Base-by-base conservation (phyloP, 768 basidiomycete genomes). In the Lentinula lateritia region DNA sequence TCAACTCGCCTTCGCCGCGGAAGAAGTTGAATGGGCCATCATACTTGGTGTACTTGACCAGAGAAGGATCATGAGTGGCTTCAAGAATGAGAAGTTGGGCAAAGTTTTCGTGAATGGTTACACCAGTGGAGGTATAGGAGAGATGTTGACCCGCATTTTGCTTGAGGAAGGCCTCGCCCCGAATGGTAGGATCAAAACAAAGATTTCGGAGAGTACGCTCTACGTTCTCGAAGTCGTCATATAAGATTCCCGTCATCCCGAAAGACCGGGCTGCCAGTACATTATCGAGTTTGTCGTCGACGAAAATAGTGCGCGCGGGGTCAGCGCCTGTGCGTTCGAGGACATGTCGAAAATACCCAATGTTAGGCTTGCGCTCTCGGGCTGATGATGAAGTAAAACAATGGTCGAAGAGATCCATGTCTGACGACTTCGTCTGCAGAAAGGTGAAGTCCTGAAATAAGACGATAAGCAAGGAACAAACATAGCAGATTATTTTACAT, bases 221-320 rank as follows among this genome's bases (percentile, higher is more conserved):
- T 43, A 84, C 82, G 32, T 70, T 69, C 0, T 67, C 69, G 8
- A 70, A 66, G 34, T 75, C 67, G 54, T 83, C 78, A 50, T 82
- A 84, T 28, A 84, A 73, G 63, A 86, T 78, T 3, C 84, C 84
- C 43, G 78, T 73, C 52, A 86, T 72, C 8, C 85, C 85, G 8
- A 86, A 72, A 0, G 83, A 85, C 4, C 81, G 79, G 8, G 85
- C 84, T 2, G 82, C 76, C 7, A 84, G 65, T 4, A 87, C 80
- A 61, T 86, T 86, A 65, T 85, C 85, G 10, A 75, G 72, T 61
- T 83, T 82, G 72, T 86, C 85, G 56, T 87, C 85, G 9, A 87
- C 78, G 64, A 86, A 86, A 35, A 85, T 80, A 0, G 79, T 77
- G 0, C 69, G 72, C 1, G 65, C 66, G 1, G 84, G 83, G 52